Evolutionary conservation across 2,329 filamentous ascomycete genomes (phyloP), one percentile per base, ranked within the genome.

Genomic region (Xylaria sp.): DNA sequence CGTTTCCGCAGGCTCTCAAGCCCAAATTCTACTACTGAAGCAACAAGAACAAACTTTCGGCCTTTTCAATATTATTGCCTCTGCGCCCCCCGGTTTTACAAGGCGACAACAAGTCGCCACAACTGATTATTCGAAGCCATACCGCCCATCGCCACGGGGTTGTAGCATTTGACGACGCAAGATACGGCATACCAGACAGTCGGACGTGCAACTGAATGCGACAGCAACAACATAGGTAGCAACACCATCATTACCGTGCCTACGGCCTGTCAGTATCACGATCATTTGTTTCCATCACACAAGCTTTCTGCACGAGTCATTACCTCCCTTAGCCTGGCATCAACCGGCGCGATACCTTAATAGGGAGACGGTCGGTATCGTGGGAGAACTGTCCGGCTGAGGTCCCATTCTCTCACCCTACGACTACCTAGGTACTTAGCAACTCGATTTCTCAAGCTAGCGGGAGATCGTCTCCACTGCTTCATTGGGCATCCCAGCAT

Each of bases 301-400:
- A 25, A 28, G 46, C 54, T 44, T 31, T 50, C 25, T 7, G 51
- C 61, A 46, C 65, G 58, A 65, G 61, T 65, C 65, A 68, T 61
- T 54, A 46, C 28, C 31, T 55, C 25, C 41, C 7, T 52, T 23
- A 15, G 25, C 57, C 12, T 48, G 39, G 34, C 50, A 28, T 60
- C 51, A 57, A 15, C 12, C n/a, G 55, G 52, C 52, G 63, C 59
- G 28, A 59, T 63, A 66, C 63, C 37, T 62, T 56, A 59, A 20
- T 59, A 25, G 34, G 52, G 28, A 52, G 20, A 18, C 48, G 34
- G 18, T 54, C 37, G 41, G 39, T 54, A 56, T 51, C 66, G 34
- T 41, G 52, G 62, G 51, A 46, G 55, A 15, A 50, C 46, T 41
- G 25, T 9, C 57, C 65, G 55, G 62, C 39, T 55, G 51, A 13